Percentiles rank a stretch among this genome's conserved stretches.
Conservation (phyloP, 2,329 filamentous ascomycete species). For the Trichoderma breve region DNA sequence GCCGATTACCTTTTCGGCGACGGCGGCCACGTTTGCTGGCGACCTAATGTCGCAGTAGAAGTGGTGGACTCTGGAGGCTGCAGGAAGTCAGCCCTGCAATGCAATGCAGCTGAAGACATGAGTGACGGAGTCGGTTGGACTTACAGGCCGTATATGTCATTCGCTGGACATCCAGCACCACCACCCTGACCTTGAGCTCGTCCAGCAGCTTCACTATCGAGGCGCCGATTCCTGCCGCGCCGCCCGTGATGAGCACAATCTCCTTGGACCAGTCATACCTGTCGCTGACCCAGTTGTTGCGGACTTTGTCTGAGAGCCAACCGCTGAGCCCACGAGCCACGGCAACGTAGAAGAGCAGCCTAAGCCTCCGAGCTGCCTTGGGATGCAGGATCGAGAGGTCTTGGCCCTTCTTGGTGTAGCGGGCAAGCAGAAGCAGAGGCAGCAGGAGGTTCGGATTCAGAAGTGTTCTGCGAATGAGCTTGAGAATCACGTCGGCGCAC, state of each 20-base stretch:
- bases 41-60: slow-evolving; percentile 70
- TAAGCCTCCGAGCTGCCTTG: slow-evolving; percentile 49
- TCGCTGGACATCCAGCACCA: slow-evolving; percentile 67
- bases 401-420: slow-evolving; percentile 61
- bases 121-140: slow-evolving; percentile 23
- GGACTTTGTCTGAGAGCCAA: slow-evolving; percentile 35
- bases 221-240: slow-evolving; percentile 70
- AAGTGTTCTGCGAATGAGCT: slow-evolving; percentile 57
- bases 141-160: slow-evolving; percentile 53
- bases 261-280: slow-evolving; percentile 66
- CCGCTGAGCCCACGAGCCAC: slow-evolving; percentile 29
- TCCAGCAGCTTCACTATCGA: slow-evolving; percentile 64
- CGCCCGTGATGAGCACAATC: slow-evolving; percentile 72
- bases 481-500: slow-evolving; percentile 58
- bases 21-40: slow-evolving; percentile 48
- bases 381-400: slow-evolving; percentile 53
- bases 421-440: slow-evolving; percentile 60
- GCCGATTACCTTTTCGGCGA: slow-evolving; percentile 52
- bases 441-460: slow-evolving; percentile 65
- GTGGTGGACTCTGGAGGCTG: slow-evolving; percentile 57
- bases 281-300: slow-evolving; percentile 38
- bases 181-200: slow-evolving; percentile 63
- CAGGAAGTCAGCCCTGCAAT: slow-evolving; percentile 2
- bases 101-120: background rate
- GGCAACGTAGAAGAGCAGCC: slow-evolving; percentile 33